These are phyloP conservation scores for Fonsecaea erecta DNA, from an alignment of 2,329 filamentous ascomycete species.

Conservation along the genomic window DNA sequence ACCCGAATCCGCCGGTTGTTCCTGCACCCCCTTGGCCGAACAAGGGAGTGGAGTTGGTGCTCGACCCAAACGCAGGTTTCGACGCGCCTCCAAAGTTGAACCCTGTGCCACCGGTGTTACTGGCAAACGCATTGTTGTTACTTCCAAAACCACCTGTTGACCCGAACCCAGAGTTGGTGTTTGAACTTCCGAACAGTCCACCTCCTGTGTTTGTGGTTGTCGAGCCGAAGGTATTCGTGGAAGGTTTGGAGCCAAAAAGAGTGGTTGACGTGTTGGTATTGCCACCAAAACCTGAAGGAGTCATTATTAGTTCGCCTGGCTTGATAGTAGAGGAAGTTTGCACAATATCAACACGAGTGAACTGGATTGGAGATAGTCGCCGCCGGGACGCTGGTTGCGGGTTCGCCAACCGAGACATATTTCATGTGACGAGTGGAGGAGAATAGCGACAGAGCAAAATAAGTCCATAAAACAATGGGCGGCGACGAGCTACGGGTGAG, in stretches of 20 bases:
- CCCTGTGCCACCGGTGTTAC: conserved; percentile 40
- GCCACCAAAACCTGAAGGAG: conserved; percentile 30
- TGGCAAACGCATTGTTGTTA: conserved; percentile 34
- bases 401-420: conserved; percentile 9
- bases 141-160: conserved; percentile 32
- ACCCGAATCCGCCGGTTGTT: conserved; percentile 44
- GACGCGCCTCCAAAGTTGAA: conserved; percentile 53
- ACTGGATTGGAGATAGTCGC: conserved; percentile 1
- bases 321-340: not conserved
- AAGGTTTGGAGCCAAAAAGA: conserved; percentile 36
- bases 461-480: not conserved
- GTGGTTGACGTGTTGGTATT: conserved; percentile 28
- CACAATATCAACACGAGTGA: not conserved
- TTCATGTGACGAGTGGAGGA: not conserved
- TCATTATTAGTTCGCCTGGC: conserved; percentile 15
- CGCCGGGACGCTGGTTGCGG: not conserved
- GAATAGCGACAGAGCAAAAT: not conserved
- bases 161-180: conserved; percentile 31
- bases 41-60: conserved; percentile 32
- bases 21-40: conserved; percentile 37
- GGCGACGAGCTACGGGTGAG: not conserved
- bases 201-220: conserved; percentile 34
- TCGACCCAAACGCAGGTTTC: conserved; percentile 55
- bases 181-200: conserved; percentile 35
- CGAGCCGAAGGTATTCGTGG: conserved; percentile 34